phyloP scores from a whole-genome alignment of 1,284 basidiomycete species.

The Apiotrichum gracile region DNA sequence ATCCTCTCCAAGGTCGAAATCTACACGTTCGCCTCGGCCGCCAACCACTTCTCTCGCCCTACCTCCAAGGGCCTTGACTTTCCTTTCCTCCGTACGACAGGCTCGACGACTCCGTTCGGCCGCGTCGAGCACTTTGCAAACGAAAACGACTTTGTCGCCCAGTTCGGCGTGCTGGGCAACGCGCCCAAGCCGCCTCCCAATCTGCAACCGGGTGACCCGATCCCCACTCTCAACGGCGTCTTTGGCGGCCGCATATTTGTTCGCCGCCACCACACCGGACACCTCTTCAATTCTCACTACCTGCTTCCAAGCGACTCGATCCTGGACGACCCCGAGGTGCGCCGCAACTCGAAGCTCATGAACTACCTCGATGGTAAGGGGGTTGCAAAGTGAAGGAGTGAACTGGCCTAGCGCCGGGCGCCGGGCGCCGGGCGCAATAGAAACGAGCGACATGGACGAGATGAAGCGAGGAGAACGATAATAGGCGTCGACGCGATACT shows the following conservation, averaged over 20 bases:
- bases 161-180: conserved; percentile 21
- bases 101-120: conserved; percentile 15
- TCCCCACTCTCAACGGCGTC: conserved; percentile 18
- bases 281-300: conserved; percentile 30
- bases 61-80: neutral
- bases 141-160: conserved; percentile 27
- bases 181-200: neutral
- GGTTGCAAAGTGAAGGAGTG: neutral
- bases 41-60: conserved; percentile 34
- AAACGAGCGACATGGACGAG: too few relatives aligned
- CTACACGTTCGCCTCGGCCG: conserved; percentile 37
- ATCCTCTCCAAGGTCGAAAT: conserved; percentile 31
- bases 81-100: neutral
- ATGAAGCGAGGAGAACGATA: too few relatives aligned
- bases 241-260: conserved; percentile 32
- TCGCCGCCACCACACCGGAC: conserved; percentile 22
- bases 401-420: too few relatives aligned
- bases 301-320: conserved; percentile 21
- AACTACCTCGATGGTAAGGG: conserved; percentile 15
- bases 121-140: conserved; percentile 37
- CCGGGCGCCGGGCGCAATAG: too few relatives aligned
- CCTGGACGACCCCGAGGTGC: conserved; percentile 24
- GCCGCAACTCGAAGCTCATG: conserved; percentile 17
- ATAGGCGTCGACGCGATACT: too few relatives aligned
- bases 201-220: neutral